Conservation (phyloP, 495 filamentous ascomycete genomes). For the Usnea hakonensis region DNA sequence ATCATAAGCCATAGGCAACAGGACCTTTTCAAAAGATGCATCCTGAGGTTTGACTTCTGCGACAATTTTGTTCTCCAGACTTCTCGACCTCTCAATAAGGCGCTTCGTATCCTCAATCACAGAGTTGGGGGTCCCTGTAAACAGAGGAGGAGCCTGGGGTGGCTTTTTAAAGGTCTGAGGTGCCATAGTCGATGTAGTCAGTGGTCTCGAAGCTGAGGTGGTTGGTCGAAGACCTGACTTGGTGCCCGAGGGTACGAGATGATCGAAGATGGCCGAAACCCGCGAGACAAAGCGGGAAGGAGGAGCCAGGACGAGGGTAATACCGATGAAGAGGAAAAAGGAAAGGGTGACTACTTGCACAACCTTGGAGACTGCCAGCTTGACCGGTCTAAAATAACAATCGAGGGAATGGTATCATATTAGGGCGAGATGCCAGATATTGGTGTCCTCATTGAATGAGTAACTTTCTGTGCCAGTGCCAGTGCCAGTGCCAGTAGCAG, state of each 20-base stretch:
- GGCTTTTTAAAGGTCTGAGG: conserved; percentile 56
- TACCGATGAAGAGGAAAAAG: conserved; percentile 53
- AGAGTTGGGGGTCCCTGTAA: conserved; percentile 71
- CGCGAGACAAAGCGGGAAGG: conserved; percentile 54
- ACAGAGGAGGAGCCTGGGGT: conserved; percentile 77
- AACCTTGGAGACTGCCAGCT: conserved; percentile 26
- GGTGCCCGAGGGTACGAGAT: conserved; percentile 29
- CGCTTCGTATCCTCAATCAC: conserved; percentile 69
- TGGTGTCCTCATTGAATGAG: too few species aligned
- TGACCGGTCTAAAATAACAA: conserved; percentile 7
- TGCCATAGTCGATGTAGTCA: conserved; percentile 62
- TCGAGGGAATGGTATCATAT: neutral
- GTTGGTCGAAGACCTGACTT: conserved; percentile 17
- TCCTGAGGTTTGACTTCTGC: conserved; percentile 54
- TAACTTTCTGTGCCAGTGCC: too few species aligned
- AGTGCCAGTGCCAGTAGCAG: too few species aligned
- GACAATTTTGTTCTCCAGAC: conserved; percentile 67
- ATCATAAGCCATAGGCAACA: conserved; percentile 58
- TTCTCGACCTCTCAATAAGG: conserved; percentile 60
- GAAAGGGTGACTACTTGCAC: conserved; percentile 42
- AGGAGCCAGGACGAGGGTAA: conserved; percentile 71
- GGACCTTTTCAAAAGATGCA: conserved; percentile 58
- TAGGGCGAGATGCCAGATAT: too few species aligned
- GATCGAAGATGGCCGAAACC: conserved; percentile 54
- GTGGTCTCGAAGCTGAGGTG: conserved; percentile 33